Conservation (phyloP, 306 rosid species). For the Fagus crenata region DNA sequence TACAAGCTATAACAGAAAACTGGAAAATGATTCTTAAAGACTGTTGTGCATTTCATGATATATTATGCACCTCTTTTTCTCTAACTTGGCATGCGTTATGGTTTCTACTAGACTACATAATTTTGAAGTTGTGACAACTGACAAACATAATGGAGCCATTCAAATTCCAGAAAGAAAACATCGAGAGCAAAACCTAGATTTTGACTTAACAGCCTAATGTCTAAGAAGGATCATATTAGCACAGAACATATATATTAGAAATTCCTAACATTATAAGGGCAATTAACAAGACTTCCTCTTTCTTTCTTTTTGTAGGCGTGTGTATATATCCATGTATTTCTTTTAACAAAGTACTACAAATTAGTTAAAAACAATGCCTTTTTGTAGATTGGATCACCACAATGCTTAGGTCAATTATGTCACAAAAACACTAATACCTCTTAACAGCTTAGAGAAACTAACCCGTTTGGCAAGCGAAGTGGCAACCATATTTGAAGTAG, state of each 20-base stretch:
- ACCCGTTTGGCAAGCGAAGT: slow-evolving; percentile 43
- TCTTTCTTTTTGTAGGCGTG: background rate
- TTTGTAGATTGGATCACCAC: background rate
- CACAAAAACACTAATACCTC: background rate
- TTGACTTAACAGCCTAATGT: background rate
- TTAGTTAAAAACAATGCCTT: background rate
- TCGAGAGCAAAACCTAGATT: background rate
- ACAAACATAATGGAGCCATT: background rate
- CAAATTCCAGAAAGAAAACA: background rate
- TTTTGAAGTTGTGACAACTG: background rate
- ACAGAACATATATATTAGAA: background rate
- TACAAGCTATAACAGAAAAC: background rate
- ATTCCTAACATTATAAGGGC: background rate
- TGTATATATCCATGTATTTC: background rate
- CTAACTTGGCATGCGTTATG: too few relatives aligned
- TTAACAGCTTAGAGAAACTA: slow-evolving; percentile 10
- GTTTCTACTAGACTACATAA: too few relatives aligned
- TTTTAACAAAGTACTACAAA: background rate
- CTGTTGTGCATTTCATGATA: background rate
- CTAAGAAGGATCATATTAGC: background rate
- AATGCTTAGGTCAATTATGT: background rate
- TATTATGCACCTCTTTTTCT: background rate
- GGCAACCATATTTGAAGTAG: slow-evolving; percentile 43
- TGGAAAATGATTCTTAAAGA: background rate
- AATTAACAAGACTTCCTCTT: background rate